Percentiles rank a stretch among this genome's conserved stretches.
Evolutionary conservation across 2,329 filamentous ascomycete species (phyloP).

Genomic region (Exophiala oligosperma): DNA sequence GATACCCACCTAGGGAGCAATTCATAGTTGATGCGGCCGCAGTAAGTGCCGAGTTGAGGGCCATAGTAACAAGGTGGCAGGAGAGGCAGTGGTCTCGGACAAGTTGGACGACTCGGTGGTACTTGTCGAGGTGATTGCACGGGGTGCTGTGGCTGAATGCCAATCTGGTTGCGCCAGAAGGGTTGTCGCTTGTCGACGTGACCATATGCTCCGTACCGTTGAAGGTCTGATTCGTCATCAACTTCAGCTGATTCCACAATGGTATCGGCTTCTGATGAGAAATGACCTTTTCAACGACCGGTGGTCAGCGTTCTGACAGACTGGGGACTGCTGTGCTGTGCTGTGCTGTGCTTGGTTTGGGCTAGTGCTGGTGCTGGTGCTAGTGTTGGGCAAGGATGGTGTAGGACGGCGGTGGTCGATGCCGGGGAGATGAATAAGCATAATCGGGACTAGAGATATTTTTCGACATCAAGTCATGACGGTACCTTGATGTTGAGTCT

Average conservation of each 20-base stretch:
- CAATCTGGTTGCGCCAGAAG: background rate
- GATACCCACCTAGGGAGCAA: background rate
- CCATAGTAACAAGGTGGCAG: background rate
- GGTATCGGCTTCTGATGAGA: conserved; percentile 24
- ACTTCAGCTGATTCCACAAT: conserved; percentile 11
- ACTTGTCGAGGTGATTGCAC: background rate
- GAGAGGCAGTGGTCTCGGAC: background rate
- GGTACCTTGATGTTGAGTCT: conserved; percentile 44
- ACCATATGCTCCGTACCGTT: conserved; percentile 18
- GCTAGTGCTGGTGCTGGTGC: conserved; percentile 19
- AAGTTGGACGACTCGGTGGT: background rate
- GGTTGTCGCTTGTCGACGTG: conserved; percentile 17
- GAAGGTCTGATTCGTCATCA: conserved; percentile 19
- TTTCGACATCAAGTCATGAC: conserved; percentile 28
- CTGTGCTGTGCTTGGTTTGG: conserved; percentile 5
- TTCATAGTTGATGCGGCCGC: background rate
- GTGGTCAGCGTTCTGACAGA: conserved; percentile 27
- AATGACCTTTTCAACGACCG: conserved; percentile 22
- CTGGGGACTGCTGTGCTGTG: conserved; percentile 1
- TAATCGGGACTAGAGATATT: conserved; percentile 15
- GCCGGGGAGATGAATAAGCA: conserved; percentile 19
- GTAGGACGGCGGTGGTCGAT: conserved; percentile 15
- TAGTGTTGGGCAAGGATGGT: conserved; percentile 17
- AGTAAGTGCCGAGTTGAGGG: background rate
- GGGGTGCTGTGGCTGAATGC: background rate